These are phyloP conservation scores for Decorospora gaudefroyi DNA, from an alignment of 2,329 filamentous ascomycete species.

Conservation along the genomic window DNA sequence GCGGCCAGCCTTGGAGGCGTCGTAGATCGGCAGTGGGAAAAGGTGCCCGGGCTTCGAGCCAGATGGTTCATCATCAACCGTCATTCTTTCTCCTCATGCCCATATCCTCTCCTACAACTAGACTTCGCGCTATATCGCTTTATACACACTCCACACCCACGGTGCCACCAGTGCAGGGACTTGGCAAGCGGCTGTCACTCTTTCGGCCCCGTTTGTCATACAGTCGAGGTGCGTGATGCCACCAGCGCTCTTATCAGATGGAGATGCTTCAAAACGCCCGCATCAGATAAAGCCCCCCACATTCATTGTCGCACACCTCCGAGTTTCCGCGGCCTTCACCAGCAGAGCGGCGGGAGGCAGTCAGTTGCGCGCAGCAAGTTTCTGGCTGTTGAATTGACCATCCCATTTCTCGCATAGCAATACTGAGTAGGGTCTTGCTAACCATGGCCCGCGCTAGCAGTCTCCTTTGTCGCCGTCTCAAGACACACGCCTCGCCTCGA, in stretches of 20 bases:
- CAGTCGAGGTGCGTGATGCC: conserved; percentile 25
- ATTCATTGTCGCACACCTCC: conserved; percentile 2
- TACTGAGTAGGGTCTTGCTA: conserved; percentile 28
- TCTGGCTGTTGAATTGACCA: conserved; percentile 1
- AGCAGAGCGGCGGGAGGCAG: conserved; percentile 3
- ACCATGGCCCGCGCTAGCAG: conserved; percentile 32
- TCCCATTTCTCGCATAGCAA: neutral
- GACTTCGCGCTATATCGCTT: conserved; percentile 4
- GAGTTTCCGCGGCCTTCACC: conserved; percentile 9
- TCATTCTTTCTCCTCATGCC: conserved; percentile 16
- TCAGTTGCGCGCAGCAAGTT: neutral
- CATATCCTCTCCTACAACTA: conserved; percentile 7
- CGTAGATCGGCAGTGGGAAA: conserved; percentile 14
- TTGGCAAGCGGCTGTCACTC: conserved; percentile 21
- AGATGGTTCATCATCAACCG: conserved; percentile 20
- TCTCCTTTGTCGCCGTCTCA: conserved; percentile 29
- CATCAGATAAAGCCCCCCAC: conserved; percentile 19
- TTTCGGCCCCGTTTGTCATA: conserved; percentile 19
- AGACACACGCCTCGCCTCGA: conserved; percentile 15
- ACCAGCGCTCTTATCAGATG: conserved; percentile 45
- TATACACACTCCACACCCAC: conserved; percentile 4
- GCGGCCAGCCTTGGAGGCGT: conserved; percentile 14
- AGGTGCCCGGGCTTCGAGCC: conserved; percentile 7
- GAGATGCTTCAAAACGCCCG: too few species aligned
- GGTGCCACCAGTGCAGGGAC: conserved; percentile 15